These are phyloP conservation scores for Picochlorum sp. DNA, from an alignment of 139 green algal genomes.

Conservation along the genomic window DNA sequence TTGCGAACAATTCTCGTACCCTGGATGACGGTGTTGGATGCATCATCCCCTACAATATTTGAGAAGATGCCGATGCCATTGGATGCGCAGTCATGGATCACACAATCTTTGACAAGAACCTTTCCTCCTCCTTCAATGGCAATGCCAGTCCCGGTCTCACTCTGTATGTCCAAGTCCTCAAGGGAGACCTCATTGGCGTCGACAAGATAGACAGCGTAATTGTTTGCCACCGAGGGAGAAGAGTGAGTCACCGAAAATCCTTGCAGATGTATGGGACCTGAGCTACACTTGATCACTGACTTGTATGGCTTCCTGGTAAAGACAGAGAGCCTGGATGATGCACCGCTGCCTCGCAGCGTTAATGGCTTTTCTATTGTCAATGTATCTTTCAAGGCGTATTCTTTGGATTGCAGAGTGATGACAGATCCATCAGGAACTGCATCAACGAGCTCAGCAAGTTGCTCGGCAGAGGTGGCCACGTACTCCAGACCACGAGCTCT, in stretches of 20 bases:
- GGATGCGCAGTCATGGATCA: slow-evolving; percentile 28
- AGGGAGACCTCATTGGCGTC: background rate
- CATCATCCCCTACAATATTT: slow-evolving; percentile 12
- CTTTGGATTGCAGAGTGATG: too few relatives aligned
- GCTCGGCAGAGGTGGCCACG: too few relatives aligned
- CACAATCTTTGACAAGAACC: slow-evolving; percentile 8
- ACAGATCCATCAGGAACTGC: too few relatives aligned
- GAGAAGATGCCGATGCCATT: slow-evolving; percentile 45
- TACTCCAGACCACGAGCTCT: too few relatives aligned
- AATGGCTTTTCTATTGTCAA: too few relatives aligned
- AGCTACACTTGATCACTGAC: too few relatives aligned
- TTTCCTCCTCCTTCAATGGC: slow-evolving; percentile 25
- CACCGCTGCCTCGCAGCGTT: too few relatives aligned
- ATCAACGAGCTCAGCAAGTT: too few relatives aligned
- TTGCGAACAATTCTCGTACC: slow-evolving; percentile 28
- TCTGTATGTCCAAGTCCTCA: slow-evolving; percentile 33
- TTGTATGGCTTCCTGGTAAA: too few relatives aligned
- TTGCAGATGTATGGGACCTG: background rate
- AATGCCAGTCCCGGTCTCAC: slow-evolving; percentile 26
- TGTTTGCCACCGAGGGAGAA: slow-evolving; percentile 41
- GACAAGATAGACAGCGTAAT: slow-evolving; percentile 38
- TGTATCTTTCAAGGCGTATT: too few relatives aligned
- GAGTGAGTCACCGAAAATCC: slow-evolving; percentile 13
- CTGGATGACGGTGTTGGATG: background rate
- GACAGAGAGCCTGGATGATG: too few relatives aligned